Conservation (phyloP, 1,284 basidiomycete species). For the Boletellus dicymbophilus region DNA sequence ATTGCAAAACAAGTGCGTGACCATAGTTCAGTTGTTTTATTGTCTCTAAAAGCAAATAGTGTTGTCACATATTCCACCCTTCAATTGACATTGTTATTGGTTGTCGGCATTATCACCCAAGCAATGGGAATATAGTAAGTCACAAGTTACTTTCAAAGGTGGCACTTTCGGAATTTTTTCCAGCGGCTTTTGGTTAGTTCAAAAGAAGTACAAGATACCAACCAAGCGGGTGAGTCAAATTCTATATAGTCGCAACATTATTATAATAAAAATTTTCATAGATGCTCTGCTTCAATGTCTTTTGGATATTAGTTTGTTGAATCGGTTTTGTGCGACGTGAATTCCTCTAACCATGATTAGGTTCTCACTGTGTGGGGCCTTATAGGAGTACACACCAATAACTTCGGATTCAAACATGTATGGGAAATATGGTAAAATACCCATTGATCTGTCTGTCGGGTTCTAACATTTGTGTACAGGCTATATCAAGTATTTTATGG, state of each 20-base stretch:
- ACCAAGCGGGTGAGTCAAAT: slow-evolving; percentile 62
- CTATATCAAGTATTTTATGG: slow-evolving; percentile 75
- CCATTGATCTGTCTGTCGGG: neutral
- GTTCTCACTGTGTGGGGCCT: slow-evolving; percentile 76
- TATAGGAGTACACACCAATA: slow-evolving; percentile 72
- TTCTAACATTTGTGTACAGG: slow-evolving; percentile 36
- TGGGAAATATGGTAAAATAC: slow-evolving; percentile 75
- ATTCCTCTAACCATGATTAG: slow-evolving; percentile 32
- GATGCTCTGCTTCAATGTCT: slow-evolving; percentile 74
- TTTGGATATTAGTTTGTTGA: slow-evolving; percentile 65
- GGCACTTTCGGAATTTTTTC: slow-evolving; percentile 1
- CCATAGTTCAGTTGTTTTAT: neutral
- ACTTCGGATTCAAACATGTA: slow-evolving; percentile 79
- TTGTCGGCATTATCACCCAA: slow-evolving; percentile 78
- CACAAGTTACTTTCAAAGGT: neutral
- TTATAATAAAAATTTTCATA: slow-evolving; percentile 25
- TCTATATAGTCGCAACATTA: neutral
- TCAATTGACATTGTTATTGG: slow-evolving; percentile 68
- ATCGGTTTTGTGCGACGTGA: neutral
- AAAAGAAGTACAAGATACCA: slow-evolving; percentile 68
- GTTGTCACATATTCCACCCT: slow-evolving; percentile 68
- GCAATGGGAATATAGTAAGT: slow-evolving; percentile 74
- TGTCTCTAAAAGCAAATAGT: slow-evolving; percentile 24
- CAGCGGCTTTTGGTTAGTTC: slow-evolving; percentile 77
- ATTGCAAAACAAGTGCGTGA: slow-evolving; percentile 68